Percentiles rank a stretch among this genome's conserved stretches.
Conservation (phyloP, 1,284 basidiomycete species). For the Rhodofomes roseus region DNA sequence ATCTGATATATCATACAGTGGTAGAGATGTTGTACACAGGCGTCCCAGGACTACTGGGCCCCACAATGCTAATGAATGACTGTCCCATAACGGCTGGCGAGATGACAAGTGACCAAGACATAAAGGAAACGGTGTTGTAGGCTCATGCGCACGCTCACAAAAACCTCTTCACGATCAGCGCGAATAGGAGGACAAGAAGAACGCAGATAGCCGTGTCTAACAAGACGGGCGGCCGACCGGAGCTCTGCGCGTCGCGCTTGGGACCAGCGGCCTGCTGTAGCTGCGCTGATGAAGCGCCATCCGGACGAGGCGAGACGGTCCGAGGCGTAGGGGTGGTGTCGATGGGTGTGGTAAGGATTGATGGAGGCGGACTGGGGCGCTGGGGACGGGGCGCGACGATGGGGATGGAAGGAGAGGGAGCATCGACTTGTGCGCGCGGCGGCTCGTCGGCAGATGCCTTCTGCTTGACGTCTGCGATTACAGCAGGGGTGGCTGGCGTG, state of each 20-base stretch:
- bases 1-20: constrained; percentile 5
- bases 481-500: background rate
- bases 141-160: constrained; percentile 36
- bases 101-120: background rate
- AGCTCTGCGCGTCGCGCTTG: constrained; percentile 16
- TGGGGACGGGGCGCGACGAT: constrained; percentile 26
- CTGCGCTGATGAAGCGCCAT: constrained; percentile 8
- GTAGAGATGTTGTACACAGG: constrained; percentile 1
- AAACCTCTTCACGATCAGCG: constrained; percentile 57
- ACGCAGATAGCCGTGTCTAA: constrained; percentile 69
- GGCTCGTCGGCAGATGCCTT: constrained; percentile 10
- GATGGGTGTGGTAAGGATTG: constrained; percentile 20
- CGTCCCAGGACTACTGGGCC: background rate
- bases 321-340: constrained; percentile 8
- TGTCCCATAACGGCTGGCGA: background rate
- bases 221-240: constrained; percentile 50
- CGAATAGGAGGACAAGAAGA: constrained; percentile 58
- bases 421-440: constrained; percentile 8
- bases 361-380: constrained; percentile 21
- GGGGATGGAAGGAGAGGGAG: constrained; percentile 16
- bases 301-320: background rate
- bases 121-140: constrained; percentile 13
- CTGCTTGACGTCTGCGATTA: background rate
- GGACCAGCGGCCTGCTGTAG: constrained; percentile 8
- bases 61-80: background rate